Evolutionary conservation across 176 grass and related monocot species (phyloP).

Genomic region (Oropetium thomaeum): DNA sequence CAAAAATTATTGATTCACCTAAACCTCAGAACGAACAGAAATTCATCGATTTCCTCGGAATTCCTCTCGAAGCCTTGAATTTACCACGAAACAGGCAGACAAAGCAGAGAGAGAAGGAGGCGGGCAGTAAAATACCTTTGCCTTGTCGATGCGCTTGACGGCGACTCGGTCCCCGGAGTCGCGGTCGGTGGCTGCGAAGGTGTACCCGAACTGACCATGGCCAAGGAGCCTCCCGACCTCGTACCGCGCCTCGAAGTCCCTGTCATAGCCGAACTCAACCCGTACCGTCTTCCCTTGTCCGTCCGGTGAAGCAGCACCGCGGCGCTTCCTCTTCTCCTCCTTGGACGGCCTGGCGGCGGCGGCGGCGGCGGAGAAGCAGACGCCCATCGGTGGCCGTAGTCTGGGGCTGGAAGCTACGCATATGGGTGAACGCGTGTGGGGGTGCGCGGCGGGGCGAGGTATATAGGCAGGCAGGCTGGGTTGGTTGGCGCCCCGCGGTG

Average conservation of each 20-base stretch:
- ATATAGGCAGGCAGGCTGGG: conserved; percentile 28
- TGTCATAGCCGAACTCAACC: conserved; percentile 77
- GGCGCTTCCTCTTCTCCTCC: background rate
- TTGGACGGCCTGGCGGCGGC: background rate
- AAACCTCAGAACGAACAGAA: background rate
- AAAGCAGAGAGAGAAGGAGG: background rate
- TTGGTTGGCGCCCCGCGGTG: conserved; percentile 14
- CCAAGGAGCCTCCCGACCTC: conserved; percentile 85
- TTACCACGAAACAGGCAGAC: background rate
- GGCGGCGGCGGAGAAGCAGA: conserved; percentile 43
- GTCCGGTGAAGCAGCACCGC: background rate
- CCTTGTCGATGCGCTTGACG: conserved; percentile 98
- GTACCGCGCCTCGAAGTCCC: conserved; percentile 73
- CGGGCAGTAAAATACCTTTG: conserved; percentile 50
- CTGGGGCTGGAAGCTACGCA: conserved; percentile 31
- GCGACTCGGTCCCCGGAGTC: conserved; percentile 68
- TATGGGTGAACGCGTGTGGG: conserved; percentile 27
- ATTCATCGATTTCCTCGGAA: background rate
- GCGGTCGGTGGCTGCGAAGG: conserved; percentile 78
- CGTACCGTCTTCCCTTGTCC: background rate
- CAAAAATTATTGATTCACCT: background rate
- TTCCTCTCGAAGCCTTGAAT: background rate
- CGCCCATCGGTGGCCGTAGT: conserved; percentile 38
- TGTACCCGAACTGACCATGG: conserved; percentile 98
- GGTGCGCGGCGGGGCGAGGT: background rate